Base-by-base conservation (phyloP, 192 early-diverging fungal species). In the Backusella circina region DNA sequence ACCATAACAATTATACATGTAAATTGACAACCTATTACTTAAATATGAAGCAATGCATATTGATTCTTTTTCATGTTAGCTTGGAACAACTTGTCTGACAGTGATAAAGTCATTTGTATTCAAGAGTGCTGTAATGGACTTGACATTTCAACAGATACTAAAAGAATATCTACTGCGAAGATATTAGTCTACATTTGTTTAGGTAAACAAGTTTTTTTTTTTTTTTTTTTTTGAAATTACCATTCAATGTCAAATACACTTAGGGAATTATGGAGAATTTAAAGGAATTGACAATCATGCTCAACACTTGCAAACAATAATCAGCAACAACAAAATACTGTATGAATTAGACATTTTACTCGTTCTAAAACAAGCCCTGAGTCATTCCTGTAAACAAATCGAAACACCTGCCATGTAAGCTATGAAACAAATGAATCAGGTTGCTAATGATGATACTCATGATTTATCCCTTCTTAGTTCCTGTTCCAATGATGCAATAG, bases 161-260 rank as follows among this genome's bases (percentile, higher is more conserved):
- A 78, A 51, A 79, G 93, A 33, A 78, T 87, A 15, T 79, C 69
- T 5, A 84, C 91, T 9, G 86, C 87, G 1, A 85, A 84, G 51
- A 84, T 83, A 65, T 66, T 94, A 36, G 78, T 91, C 10, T 92
- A 91, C 65, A 87, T 93, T 74, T 78, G 91, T 1, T 88, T 92
- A 83, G 92, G 91, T 93, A 83, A 61, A 7, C 16, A 47, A 47
- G 44, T n/a, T n/a, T n/a, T n/a, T n/a, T n/a, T n/a, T n/a, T n/a
- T n/a, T n/a, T n/a, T n/a, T n/a, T n/a, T n/a, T n/a, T n/a, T n/a
- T n/a, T n/a, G n/a, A n/a, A n/a, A n/a, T n/a, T n/a, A n/a, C n/a
- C n/a, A n/a, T n/a, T n/a, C n/a, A n/a, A n/a, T n/a, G n/a, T n/a
- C n/a, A n/a, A 57, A 26, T 23, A 57, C 1, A 28, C 21, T 12